A percentile compares a stretch with the other conserved stretches of the same genome.
Evolutionary conservation across 139 green algal genomes (phyloP).

Genomic region (Chlorella sp.): DNA sequence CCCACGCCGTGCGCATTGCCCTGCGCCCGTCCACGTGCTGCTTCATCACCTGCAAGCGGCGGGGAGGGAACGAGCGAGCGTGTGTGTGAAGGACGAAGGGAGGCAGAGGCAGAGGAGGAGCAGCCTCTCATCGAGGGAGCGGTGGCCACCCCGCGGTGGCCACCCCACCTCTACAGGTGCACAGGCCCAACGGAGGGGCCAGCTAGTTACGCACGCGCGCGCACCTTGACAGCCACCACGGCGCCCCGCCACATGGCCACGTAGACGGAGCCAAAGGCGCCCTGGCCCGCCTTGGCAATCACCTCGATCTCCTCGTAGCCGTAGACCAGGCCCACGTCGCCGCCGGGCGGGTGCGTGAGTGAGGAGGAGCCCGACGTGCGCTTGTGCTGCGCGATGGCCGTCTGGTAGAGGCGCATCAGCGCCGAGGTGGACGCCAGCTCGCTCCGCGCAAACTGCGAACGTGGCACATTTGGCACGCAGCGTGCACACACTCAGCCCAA

Average conservation of each 20-base stretch:
- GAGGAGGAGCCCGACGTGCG: neutral
- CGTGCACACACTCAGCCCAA: neutral
- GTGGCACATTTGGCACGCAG: neutral
- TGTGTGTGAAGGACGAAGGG: no score
- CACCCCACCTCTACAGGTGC: no score
- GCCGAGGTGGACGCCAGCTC: slow-evolving; percentile 19
- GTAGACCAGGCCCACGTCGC: neutral
- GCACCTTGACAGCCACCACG: slow-evolving; percentile 34
- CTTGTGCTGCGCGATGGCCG: slow-evolving; percentile 26
- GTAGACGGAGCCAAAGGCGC: slow-evolving; percentile 31
- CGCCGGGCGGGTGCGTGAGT: no score
- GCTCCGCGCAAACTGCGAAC: slow-evolving; percentile 5
- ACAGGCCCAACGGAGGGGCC: no score
- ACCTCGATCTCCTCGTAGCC: slow-evolving; percentile 31
- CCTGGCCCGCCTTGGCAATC: slow-evolving; percentile 28
- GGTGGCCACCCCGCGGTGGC: no score
- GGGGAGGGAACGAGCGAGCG: no score
- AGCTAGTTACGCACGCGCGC: no score
- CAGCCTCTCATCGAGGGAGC: no score
- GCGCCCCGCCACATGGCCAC: slow-evolving; percentile 29
- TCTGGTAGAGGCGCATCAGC: slow-evolving; percentile 23
- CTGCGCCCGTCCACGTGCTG: no score
- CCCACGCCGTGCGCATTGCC: no score
- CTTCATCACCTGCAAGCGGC: no score
- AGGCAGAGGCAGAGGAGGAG: no score